phyloP scores from a whole-genome alignment of 2,329 filamentous ascomycete genomes.

The Epichloe brachyelytri region DNA sequence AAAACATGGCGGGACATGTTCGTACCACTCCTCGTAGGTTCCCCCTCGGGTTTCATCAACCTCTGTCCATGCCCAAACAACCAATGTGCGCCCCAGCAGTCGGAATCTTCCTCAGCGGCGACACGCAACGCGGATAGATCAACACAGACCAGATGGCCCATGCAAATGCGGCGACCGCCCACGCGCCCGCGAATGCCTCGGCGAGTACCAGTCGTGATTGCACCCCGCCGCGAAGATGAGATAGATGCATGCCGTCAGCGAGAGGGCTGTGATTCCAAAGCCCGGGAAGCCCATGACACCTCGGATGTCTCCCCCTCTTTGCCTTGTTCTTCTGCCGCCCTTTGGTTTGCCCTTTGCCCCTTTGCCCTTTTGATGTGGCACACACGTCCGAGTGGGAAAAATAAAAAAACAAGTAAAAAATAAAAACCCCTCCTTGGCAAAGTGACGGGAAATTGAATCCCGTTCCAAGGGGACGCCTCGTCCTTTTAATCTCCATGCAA shows the following conservation, averaged over 20 bases:
- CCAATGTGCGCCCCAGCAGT: slow-evolving; percentile 30
- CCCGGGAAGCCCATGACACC: neutral
- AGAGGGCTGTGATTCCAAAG: slow-evolving; percentile 11
- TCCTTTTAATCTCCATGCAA: neutral
- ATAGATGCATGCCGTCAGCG: slow-evolving; percentile 13
- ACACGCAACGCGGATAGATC: slow-evolving; percentile 36
- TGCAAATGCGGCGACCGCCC: slow-evolving; percentile 20
- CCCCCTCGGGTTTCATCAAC: slow-evolving; percentile 28
- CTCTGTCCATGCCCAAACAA: slow-evolving; percentile 33
- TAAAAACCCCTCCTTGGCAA: no score
- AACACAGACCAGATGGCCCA: slow-evolving; percentile 30
- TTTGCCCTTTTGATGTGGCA: neutral
- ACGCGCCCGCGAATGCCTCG: slow-evolving; percentile 22
- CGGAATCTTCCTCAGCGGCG: slow-evolving; percentile 35
- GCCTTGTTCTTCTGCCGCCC: neutral
- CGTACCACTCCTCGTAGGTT: slow-evolving; percentile 36
- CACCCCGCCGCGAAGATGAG: slow-evolving; percentile 9
- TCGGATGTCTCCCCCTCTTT: neutral
- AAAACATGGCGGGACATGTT: neutral
- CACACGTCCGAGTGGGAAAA: no score
- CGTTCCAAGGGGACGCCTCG: neutral
- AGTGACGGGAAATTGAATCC: neutral
- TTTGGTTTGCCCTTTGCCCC: neutral
- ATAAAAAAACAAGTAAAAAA: neutral
- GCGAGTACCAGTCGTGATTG: slow-evolving; percentile 21